Evolutionary conservation across 2,329 filamentous ascomycete species (phyloP), one percentile per base, ranked within the genome.

Genomic region (Trematosphaeria pertusa): DNA sequence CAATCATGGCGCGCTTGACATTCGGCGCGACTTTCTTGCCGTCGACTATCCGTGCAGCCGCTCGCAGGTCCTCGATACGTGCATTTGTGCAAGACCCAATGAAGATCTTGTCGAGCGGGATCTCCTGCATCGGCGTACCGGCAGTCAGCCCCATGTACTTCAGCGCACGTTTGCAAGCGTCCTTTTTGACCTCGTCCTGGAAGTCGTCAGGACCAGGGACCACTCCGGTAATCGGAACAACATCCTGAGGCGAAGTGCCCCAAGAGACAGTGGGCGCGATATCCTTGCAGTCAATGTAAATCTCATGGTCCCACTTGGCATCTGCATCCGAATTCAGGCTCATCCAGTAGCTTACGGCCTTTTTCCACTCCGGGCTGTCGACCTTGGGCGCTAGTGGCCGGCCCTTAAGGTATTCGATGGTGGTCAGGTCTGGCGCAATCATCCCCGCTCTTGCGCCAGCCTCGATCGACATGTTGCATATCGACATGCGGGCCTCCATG

Each of bases 381-480:
- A 82, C 83, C 73, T 89, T 88, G 62, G 94, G 94, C 12, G 93
- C 92, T 59, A 99, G 79, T 30, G 94, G 94, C 54, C 87, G 86
- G 62, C 88, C 90, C 79, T 94, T 94, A 65, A 99, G 87, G 71
- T 97, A 99, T 59, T 96, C 90, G 62, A 96, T 96, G 20, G 94
- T 97, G 48, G 80, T 88, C 68, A 97, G 87, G 67, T 99, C 94
- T 4, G 94, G 94, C 8, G 94, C 94, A 49, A 99, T 87, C 91
- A 99, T 96, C 59, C 94, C 94, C 50, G 93, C 93, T 76, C 94
- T 84, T 37, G 94, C 94, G 74, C 94, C 94, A 60, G 82, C 94
- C 79, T 99, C 94, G 61, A 97, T 97, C 11, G 92, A 91, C 94
- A 97, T 97, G 79, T 99, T 99, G 80, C 94, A 97, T 72, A 99